phyloP scores from a whole-genome alignment of 768 basidiomycete genomes.

The Imleria badia region DNA sequence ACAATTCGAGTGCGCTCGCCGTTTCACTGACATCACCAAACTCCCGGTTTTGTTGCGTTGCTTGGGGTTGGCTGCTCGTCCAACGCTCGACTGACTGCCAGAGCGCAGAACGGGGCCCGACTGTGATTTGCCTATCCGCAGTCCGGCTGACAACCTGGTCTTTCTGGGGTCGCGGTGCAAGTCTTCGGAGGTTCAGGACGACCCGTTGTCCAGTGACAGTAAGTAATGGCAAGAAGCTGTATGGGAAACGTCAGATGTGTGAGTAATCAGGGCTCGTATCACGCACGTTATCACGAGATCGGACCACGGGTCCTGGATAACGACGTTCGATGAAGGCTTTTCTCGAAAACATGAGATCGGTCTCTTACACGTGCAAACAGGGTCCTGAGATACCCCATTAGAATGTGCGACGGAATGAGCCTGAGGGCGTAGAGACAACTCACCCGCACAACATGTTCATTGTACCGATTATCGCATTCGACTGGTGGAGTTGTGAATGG shows the following conservation, averaged over 20 bases:
- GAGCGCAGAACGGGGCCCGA: not conserved
- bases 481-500: not conserved
- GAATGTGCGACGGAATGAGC: not conserved
- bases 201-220: too few species aligned
- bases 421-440: not conserved
- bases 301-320: constrained; percentile 3
- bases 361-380: not conserved
- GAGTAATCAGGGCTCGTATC: not conserved
- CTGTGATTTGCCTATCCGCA: not conserved
- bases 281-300: not conserved
- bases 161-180: not conserved
- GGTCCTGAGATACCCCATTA: not conserved
- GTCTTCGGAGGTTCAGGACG: not conserved
- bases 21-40: too few species aligned
- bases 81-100: not conserved
- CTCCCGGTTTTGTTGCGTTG: not conserved
- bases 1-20: not conserved
- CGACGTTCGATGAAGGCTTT: not conserved
- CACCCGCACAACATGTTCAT: constrained; percentile 1
- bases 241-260: not conserved
- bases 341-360: not conserved
- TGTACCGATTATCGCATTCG: not conserved
- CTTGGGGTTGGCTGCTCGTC: not conserved
- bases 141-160: too few species aligned
- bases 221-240: not conserved